These are phyloP conservation scores for Leccinum olivaceopallidum DNA, from an alignment of 768 basidiomycete genomes.

Conservation along the genomic window DNA sequence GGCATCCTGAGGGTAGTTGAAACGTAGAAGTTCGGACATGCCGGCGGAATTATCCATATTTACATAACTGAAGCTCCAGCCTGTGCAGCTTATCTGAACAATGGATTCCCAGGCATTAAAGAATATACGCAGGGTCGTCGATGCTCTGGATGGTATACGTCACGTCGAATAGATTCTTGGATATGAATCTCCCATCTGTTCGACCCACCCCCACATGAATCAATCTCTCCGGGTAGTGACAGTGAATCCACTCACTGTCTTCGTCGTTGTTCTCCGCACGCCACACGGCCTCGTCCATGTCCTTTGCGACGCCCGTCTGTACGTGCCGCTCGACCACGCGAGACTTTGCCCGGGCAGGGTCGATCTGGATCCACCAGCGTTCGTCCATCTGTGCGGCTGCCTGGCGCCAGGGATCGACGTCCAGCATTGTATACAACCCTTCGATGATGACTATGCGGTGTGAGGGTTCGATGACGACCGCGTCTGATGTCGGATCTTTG, in stretches of 20 bases:
- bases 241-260: constrained; percentile 52
- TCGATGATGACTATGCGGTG: constrained; percentile 87
- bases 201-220: not conserved
- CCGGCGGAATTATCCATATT: not conserved
- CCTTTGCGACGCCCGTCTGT: constrained; percentile 69
- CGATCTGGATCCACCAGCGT: constrained; percentile 70
- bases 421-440: constrained; percentile 83
- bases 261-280: constrained; percentile 75
- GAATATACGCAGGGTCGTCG: constrained; percentile 36
- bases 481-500: constrained; percentile 74
- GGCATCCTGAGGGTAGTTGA: not conserved
- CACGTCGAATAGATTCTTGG: constrained; percentile 39
- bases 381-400: constrained; percentile 72
- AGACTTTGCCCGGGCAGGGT: constrained; percentile 51
- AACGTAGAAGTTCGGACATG: not conserved
- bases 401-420: constrained; percentile 69
- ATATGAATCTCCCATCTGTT: constrained; percentile 47
- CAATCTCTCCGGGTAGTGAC: not conserved
- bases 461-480: constrained; percentile 53
- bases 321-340: constrained; percentile 75
- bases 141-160: constrained; percentile 44
- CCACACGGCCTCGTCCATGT: constrained; percentile 62
- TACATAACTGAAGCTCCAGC: not conserved
- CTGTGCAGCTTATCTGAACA: not conserved
- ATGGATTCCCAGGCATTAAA: not conserved